Percentiles rank a stretch among this genome's conserved stretches.
Conservation (phyloP, 129 eudicot genomes). For the Sambucus nigra region DNA sequence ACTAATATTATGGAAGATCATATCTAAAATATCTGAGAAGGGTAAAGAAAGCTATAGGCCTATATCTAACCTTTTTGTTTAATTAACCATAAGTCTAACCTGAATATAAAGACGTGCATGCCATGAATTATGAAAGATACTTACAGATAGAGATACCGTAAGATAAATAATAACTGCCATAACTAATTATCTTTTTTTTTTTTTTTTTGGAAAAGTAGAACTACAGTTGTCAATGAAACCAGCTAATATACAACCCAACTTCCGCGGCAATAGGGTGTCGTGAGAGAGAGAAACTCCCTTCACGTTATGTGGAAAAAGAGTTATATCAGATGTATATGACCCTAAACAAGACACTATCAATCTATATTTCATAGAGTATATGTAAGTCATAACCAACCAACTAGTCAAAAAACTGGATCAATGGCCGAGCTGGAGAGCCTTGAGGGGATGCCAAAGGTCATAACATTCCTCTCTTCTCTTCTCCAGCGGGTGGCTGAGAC, state of each 20-base stretch:
- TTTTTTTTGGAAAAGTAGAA: background rate
- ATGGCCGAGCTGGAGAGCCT: background rate
- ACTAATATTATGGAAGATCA: too few species aligned
- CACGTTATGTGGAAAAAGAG: background rate
- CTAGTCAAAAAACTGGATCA: background rate
- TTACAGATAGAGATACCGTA: too few species aligned
- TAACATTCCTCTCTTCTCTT: constrained; percentile 34
- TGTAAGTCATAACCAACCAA: constrained; percentile 11
- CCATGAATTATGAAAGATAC: too few species aligned
- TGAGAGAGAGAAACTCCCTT: background rate
- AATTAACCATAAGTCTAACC: too few species aligned
- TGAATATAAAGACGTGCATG: too few species aligned
- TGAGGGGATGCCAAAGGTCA: constrained; percentile 31
- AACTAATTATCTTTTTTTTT: too few species aligned
- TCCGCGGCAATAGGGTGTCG: constrained; percentile 1
- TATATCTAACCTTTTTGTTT: too few species aligned
- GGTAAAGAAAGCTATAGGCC: too few species aligned
- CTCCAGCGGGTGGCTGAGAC: constrained; percentile 39
- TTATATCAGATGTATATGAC: too few species aligned
- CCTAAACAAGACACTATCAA: background rate
- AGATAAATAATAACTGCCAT: too few species aligned
- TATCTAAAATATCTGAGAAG: too few species aligned
- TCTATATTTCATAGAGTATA: constrained; percentile 1
- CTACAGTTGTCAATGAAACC: constrained; percentile 19
- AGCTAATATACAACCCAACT: constrained; percentile 37